A percentile compares a stretch with the other conserved stretches of the same genome.
Conservation (phyloP, 176 grass and related monocot species). For the Olyra latifolia region DNA sequence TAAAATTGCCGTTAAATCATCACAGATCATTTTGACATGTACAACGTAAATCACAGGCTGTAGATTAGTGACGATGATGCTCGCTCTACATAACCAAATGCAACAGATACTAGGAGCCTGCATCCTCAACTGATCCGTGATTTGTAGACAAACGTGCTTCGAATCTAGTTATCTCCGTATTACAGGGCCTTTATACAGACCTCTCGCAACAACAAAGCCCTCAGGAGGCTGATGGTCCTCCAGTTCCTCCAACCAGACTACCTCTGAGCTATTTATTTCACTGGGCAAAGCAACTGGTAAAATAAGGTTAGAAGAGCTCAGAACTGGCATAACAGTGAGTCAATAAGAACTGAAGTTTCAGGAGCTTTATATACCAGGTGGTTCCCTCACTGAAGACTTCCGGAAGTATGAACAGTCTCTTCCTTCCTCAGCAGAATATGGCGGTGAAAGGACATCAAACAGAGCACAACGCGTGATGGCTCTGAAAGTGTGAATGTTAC, state of each 20-base stretch:
- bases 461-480: constrained; percentile 92
- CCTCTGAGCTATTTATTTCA: constrained; percentile 61
- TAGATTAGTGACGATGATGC: constrained; percentile 18
- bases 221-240: constrained; percentile 82
- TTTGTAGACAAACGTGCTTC: constrained; percentile 24
- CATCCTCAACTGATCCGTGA: constrained; percentile 4
- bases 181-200: constrained; percentile 80
- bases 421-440: constrained; percentile 80
- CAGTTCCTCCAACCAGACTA: constrained; percentile 87
- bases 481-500: constrained; percentile 96
- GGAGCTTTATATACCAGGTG: constrained; percentile 47
- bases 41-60: constrained; percentile 40
- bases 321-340: neutral
- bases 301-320: constrained; percentile 23
- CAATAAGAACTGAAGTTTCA: neutral
- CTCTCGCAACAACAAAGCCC: constrained; percentile 87
- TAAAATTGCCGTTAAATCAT: constrained; percentile 26
- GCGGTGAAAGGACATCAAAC: constrained; percentile 91
- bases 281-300: constrained; percentile 50
- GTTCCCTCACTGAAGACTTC: constrained; percentile 51
- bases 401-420: constrained; percentile 86
- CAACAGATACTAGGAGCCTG: constrained; percentile 13
- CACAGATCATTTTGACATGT: constrained; percentile 35
- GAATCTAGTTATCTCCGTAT: constrained; percentile 56
- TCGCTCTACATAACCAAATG: constrained; percentile 19